Conservation (phyloP, 2,329 filamentous ascomycete species). For the Epichloe brachyelytri region DNA sequence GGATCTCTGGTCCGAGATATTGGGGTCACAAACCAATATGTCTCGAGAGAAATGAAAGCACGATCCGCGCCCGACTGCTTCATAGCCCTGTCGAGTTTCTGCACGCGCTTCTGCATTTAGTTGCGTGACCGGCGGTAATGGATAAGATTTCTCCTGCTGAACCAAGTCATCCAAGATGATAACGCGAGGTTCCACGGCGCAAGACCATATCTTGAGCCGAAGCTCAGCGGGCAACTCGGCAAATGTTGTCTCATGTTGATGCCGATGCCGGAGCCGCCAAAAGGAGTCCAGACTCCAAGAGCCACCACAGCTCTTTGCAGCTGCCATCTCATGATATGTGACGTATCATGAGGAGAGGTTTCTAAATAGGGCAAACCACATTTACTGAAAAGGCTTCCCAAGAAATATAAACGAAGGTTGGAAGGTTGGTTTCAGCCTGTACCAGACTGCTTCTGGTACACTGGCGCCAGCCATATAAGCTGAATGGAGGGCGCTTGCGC, state of each 20-base stretch:
- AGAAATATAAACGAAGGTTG: not conserved
- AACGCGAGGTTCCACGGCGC: slow-evolving; percentile 23
- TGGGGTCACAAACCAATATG: slow-evolving; percentile 25
- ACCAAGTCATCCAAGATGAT: slow-evolving; percentile 23
- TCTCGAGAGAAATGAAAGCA: slow-evolving; percentile 24
- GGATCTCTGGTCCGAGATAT: slow-evolving; percentile 20
- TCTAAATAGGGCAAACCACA: not conserved
- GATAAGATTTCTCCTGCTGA: slow-evolving; percentile 17
- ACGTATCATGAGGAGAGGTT: not conserved
- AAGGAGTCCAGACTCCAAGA: not conserved
- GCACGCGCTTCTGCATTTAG: slow-evolving; percentile 22
- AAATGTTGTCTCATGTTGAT: slow-evolving; percentile 10
- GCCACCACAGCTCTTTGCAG: slow-evolving; percentile 1
- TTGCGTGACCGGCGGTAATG: slow-evolving; percentile 23
- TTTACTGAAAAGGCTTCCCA: not conserved
- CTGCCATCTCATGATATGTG: slow-evolving; percentile 2
- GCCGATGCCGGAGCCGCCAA: not conserved
- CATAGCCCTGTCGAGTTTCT: slow-evolving; percentile 23
- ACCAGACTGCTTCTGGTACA: slow-evolving; percentile 1
- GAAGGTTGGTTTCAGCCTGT: slow-evolving; percentile 1
- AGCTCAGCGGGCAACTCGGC: slow-evolving; percentile 22
- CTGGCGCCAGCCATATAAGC: slow-evolving; percentile 1
- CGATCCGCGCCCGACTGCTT: slow-evolving; percentile 21
- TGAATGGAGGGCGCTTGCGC: not conserved
- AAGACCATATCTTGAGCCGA: slow-evolving; percentile 25